phyloP scores from a whole-genome alignment of 2,329 filamentous ascomycete species.

The Talaromyces funiculosus region DNA sequence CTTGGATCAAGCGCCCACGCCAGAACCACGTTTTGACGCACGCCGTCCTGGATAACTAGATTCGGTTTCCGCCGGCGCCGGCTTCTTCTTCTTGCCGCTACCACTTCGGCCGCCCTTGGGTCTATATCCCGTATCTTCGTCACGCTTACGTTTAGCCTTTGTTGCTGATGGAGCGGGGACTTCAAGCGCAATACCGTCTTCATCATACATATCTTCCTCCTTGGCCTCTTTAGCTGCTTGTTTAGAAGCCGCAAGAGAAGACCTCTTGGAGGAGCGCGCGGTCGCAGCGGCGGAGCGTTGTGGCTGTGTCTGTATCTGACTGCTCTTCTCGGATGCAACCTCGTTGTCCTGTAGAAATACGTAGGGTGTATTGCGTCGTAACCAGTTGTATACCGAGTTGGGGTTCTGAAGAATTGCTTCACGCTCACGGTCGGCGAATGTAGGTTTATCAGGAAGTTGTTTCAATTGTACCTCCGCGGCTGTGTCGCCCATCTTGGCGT shows the following conservation, averaged over 20 bases:
- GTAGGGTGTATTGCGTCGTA: conserved; percentile 76
- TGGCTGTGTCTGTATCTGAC: conserved; percentile 17
- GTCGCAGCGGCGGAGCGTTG: conserved; percentile 17
- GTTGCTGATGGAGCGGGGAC: conserved; percentile 23
- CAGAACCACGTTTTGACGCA: conserved; percentile 14
- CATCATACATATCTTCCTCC: conserved; percentile 40
- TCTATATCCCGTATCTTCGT: conserved; percentile 43
- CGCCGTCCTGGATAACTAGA: conserved; percentile 11
- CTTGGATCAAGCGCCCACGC: conserved; percentile 9
- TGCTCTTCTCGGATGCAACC: conserved; percentile 36
- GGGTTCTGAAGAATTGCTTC: conserved; percentile 66
- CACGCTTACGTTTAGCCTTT: conserved; percentile 44
- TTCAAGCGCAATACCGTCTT: conserved; percentile 39
- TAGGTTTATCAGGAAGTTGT: conserved; percentile 30
- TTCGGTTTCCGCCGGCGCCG: conserved; percentile 35
- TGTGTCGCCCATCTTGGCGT: conserved; percentile 35
- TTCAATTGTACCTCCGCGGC: conserved; percentile 51
- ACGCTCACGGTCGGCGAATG: conserved; percentile 49
- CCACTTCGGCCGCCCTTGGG: conserved; percentile 41
- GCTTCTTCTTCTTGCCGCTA: conserved; percentile 32
- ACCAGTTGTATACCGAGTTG: conserved; percentile 92
- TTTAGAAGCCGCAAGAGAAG: conserved; percentile 28
- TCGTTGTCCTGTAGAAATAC: conserved; percentile 76
- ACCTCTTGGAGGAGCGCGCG: conserved; percentile 38
- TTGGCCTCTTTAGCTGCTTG: conserved; percentile 30